These are phyloP conservation scores for Termitomyces sp. DNA, from an alignment of 768 basidiomycete species.

Conservation along the genomic window DNA sequence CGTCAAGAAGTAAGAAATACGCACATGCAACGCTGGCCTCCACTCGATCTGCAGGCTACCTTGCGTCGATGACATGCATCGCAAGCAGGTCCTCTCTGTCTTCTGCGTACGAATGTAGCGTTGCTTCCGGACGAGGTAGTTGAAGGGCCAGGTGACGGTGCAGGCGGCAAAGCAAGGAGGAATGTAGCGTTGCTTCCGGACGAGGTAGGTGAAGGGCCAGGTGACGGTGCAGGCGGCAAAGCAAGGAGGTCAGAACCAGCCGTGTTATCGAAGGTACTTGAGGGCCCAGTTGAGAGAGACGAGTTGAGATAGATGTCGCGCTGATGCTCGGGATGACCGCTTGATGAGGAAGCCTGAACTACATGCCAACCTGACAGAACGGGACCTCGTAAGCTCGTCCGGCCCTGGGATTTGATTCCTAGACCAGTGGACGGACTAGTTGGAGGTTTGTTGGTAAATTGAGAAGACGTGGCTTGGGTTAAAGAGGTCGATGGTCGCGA, in stretches of 20 bases:
- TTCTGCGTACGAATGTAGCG: no score
- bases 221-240: neutral
- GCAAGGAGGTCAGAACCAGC: neutral
- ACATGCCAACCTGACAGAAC: neutral
- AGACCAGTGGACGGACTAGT: neutral
- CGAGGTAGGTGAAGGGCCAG: neutral
- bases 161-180: neutral
- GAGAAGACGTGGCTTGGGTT: neutral
- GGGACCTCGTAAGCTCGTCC: neutral
- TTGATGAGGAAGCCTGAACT: neutral
- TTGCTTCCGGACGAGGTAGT: neutral
- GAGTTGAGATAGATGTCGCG: no score
- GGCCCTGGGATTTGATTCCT: neutral
- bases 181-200: neutral
- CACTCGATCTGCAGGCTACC: constrained; percentile 5
- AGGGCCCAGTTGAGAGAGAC: no score
- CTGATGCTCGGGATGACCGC: neutral
- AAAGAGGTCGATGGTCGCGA: neutral
- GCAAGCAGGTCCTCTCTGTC: neutral
- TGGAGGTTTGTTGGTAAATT: neutral
- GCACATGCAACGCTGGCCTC: constrained; percentile 3
- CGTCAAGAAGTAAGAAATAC: neutral
- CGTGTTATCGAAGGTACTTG: neutral
- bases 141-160: neutral
- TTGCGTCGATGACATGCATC: constrained; percentile 3